Conservation (phyloP, 1,139 yeast species). For the Kazachstania sp. region DNA sequence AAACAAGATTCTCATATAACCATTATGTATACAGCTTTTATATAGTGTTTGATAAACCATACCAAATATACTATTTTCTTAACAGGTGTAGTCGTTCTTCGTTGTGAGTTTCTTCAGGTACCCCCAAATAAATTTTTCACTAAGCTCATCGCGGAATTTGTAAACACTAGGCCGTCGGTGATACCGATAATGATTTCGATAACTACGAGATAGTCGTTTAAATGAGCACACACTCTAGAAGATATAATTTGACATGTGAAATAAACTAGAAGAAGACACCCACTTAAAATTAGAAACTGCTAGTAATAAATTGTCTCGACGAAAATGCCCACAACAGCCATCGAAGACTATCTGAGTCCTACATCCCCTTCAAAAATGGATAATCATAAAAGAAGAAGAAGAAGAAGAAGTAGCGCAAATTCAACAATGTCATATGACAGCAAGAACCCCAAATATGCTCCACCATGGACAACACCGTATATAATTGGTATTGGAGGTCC, state of each 20-base stretch:
- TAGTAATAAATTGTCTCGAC: neutral
- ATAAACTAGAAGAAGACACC: neutral
- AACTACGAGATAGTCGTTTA: too few species aligned
- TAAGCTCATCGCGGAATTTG: constrained; percentile 1
- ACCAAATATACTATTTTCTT: too few species aligned
- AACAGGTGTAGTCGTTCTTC: too few species aligned
- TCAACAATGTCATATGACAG: constrained; percentile 15
- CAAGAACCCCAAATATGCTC: constrained; percentile 40
- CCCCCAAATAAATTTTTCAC: neutral
- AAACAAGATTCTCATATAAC: too few species aligned
- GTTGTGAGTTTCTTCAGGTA: too few species aligned
- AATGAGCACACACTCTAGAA: too few species aligned
- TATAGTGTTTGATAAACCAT: too few species aligned
- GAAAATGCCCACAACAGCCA: neutral
- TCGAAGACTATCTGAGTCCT: neutral
- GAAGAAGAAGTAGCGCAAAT: constrained; percentile 6
- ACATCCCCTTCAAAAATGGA: neutral
- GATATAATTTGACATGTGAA: too few species aligned
- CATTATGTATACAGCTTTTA: too few species aligned
- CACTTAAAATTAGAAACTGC: neutral
- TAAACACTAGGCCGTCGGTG: neutral
- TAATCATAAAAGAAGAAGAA: neutral
- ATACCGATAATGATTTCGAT: neutral
- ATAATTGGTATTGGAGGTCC: constrained; percentile 92
- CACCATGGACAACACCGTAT: constrained; percentile 96